phyloP scores from a whole-genome alignment of 768 basidiomycete genomes.

The Xerocomellus intermedius region DNA sequence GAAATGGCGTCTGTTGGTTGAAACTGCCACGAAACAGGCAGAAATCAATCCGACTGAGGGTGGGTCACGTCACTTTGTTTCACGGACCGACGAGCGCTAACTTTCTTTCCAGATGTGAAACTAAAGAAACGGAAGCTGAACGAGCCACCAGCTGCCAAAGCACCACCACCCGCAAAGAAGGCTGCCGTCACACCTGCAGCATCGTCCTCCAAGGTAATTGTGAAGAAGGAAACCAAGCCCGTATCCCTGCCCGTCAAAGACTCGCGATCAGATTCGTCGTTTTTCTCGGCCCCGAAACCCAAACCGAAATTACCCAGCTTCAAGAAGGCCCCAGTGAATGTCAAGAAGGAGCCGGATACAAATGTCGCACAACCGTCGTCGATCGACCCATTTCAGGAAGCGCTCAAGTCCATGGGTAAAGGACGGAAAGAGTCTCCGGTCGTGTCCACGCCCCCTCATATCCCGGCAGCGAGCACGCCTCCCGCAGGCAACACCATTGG shows the following conservation, averaged over 20 bases:
- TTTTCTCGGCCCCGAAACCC: slow-evolving; percentile 84
- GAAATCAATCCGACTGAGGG: slow-evolving; percentile 56
- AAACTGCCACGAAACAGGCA: slow-evolving; percentile 45
- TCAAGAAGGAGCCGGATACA: slow-evolving; percentile 50
- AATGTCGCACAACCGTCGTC: slow-evolving; percentile 76
- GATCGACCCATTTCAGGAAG: slow-evolving; percentile 80
- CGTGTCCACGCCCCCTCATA: slow-evolving; percentile 55
- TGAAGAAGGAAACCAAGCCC: slow-evolving; percentile 59
- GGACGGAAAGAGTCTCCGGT: slow-evolving; percentile 59
- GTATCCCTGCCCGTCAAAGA: slow-evolving; percentile 53
- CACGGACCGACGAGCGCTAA: slow-evolving; percentile 25
- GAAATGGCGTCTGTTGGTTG: slow-evolving; percentile 72
- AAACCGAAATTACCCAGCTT: slow-evolving; percentile 84
- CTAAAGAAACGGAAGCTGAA: slow-evolving; percentile 72
- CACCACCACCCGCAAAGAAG: slow-evolving; percentile 64
- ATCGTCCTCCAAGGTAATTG: slow-evolving; percentile 29
- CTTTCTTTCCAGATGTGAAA: slow-evolving; percentile 45
- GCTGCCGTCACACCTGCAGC: slow-evolving; percentile 40
- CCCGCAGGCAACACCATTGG: slow-evolving; percentile 41
- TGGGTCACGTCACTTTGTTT: slow-evolving; percentile 60
- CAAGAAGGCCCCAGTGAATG: slow-evolving; percentile 64
- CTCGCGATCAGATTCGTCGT: slow-evolving; percentile 82
- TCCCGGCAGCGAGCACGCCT: slow-evolving; percentile 30
- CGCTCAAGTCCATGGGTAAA: slow-evolving; percentile 72
- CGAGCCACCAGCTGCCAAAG: slow-evolving; percentile 48